Percentiles rank a stretch among this genome's conserved stretches.
Evolutionary conservation across 805 yeast genomes (phyloP).

Genomic region (Ogataea methanolica): DNA sequence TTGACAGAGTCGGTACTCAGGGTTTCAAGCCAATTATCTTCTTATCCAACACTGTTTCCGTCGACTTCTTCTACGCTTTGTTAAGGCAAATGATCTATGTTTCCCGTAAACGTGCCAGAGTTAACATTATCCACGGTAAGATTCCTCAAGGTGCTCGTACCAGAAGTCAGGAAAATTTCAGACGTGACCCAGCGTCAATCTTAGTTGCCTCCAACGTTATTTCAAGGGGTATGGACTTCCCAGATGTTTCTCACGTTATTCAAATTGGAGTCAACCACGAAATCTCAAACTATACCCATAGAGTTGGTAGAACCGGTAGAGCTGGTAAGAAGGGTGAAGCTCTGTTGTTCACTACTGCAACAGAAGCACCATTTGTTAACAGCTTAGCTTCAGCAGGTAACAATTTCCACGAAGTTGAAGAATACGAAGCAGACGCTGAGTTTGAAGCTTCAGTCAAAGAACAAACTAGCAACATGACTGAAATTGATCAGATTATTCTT

Average conservation of each 20-base stretch:
- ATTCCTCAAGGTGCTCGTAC: constrained; percentile 61
- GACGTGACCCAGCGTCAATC: constrained; percentile 42
- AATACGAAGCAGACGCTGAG: constrained; percentile 35
- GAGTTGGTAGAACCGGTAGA: constrained; percentile 95
- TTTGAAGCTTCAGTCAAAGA: constrained; percentile 33
- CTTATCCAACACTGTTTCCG: constrained; percentile 70
- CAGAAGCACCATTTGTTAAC: constrained; percentile 53
- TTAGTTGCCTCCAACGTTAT: constrained; percentile 88
- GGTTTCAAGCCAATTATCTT: constrained; percentile 78
- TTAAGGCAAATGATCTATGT: constrained; percentile 26
- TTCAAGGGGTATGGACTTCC: constrained; percentile 96
- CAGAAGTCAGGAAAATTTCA: constrained; percentile 26
- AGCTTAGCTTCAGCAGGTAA: constrained; percentile 52
- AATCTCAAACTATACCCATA: constrained; percentile 79
- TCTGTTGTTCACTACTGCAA: constrained; percentile 48
- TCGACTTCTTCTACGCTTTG: constrained; percentile 49
- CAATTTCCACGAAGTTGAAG: constrained; percentile 39
- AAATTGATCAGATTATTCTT: constrained; percentile 11
- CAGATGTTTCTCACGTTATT: constrained; percentile 76
- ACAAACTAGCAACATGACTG: constrained; percentile 19
- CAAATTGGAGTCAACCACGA: constrained; percentile 78
- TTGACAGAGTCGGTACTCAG: constrained; percentile 27
- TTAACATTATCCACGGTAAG: constrained; percentile 59
- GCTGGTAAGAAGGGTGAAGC: constrained; percentile 81
- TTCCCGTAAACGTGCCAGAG: constrained; percentile 13